phyloP scores from a whole-genome alignment of 768 basidiomycete species.

The Fibroporia radiculosa region DNA sequence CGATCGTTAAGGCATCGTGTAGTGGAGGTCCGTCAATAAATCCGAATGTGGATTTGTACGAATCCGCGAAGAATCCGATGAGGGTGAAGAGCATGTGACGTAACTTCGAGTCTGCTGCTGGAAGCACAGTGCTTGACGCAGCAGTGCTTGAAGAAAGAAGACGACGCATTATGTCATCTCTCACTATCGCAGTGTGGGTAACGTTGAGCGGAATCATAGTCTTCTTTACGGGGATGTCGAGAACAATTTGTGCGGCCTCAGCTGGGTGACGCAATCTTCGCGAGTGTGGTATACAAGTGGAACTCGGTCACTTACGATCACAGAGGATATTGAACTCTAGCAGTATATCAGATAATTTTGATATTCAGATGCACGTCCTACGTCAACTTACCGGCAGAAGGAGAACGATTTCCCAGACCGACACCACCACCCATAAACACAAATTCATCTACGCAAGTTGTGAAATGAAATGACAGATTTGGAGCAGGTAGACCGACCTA shows the following conservation, averaged over 20 bases:
- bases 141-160: slow-evolving; percentile 33
- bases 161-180: slow-evolving; percentile 38
- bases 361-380: neutral
- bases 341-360: neutral
- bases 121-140: slow-evolving; percentile 4
- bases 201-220: slow-evolving; percentile 84
- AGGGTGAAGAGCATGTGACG: slow-evolving; percentile 70
- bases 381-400: slow-evolving; percentile 53
- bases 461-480: neutral
- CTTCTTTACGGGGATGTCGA: slow-evolving; percentile 60
- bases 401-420: slow-evolving; percentile 72
- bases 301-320: slow-evolving; percentile 51
- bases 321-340: slow-evolving; percentile 76
- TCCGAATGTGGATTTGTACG: slow-evolving; percentile 70
- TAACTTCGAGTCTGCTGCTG: slow-evolving; percentile 36
- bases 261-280: slow-evolving; percentile 30
- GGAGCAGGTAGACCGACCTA: slow-evolving; percentile 22
- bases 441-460: slow-evolving; percentile 39
- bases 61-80: slow-evolving; percentile 62
- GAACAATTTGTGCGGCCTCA: slow-evolving; percentile 76
- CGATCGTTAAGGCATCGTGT: slow-evolving; percentile 80
- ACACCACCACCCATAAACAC: slow-evolving; percentile 93
- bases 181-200: slow-evolving; percentile 80
- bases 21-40: slow-evolving; percentile 83
- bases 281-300: neutral